Percentiles rank a stretch among this genome's conserved stretches.
Evolutionary conservation across 148 eudicot genomes (phyloP).

Genomic region (Fagopyrum homotropicum): DNA sequence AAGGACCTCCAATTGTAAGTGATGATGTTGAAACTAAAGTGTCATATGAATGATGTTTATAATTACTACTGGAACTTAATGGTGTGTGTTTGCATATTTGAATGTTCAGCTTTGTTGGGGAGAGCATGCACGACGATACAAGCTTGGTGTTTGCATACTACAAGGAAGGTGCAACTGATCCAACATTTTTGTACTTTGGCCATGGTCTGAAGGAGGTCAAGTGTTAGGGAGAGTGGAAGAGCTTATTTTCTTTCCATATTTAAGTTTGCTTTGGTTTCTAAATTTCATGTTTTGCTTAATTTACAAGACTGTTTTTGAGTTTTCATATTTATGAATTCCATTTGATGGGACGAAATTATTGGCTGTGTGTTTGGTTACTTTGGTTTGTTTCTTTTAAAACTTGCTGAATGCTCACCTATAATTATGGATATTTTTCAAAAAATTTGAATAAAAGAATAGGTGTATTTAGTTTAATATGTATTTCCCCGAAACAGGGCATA

Average conservation of each 20-base stretch:
- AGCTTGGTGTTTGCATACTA: constrained; percentile 59
- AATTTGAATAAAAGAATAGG: no score
- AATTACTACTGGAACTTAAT: neutral
- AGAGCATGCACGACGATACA: constrained; percentile 57
- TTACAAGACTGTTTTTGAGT: neutral
- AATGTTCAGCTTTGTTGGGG: constrained; percentile 53
- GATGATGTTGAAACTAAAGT: neutral
- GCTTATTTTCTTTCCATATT: neutral
- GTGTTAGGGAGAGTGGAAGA: constrained; percentile 18
- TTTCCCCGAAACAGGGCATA: no score
- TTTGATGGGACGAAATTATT: neutral
- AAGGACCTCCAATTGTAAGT: constrained; percentile 65
- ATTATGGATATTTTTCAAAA: no score
- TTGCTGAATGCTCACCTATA: no score
- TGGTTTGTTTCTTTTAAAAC: no score
- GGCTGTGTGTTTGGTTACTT: neutral
- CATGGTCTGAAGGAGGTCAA: constrained; percentile 63
- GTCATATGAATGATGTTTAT: neutral
- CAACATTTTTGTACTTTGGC: constrained; percentile 59
- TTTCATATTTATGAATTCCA: constrained; percentile 2
- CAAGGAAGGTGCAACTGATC: constrained; percentile 66
- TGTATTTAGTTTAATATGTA: no score
- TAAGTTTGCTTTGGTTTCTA: neutral
- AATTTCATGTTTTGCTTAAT: constrained; percentile 3
- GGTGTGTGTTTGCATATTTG: neutral